Evolutionary conservation across 1,139 yeast genomes (phyloP).

Genomic region (Saccharomyces hybrid): DNA sequence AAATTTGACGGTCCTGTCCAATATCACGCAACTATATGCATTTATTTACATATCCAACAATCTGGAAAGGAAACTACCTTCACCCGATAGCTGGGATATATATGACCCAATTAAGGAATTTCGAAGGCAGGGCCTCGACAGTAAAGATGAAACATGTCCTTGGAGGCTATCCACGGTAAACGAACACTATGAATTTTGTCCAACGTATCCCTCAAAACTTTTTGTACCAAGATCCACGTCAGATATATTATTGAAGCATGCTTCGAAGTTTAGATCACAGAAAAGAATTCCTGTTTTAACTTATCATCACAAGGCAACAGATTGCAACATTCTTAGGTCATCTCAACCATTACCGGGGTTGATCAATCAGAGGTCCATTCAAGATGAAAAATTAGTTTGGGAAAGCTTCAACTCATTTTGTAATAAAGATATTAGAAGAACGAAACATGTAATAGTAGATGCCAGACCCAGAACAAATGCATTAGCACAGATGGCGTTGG

Average conservation of each 20-base stretch:
- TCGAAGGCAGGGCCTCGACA: constrained; percentile 50
- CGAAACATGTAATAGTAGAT: constrained; percentile 61
- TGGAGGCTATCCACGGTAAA: constrained; percentile 76
- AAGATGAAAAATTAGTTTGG: constrained; percentile 74
- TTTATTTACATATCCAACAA: constrained; percentile 56
- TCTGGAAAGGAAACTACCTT: constrained; percentile 39
- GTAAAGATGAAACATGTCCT: constrained; percentile 20
- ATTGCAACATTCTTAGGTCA: constrained; percentile 78
- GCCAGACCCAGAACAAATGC: constrained; percentile 92
- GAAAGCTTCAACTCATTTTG: constrained; percentile 48
- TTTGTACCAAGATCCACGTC: constrained; percentile 71
- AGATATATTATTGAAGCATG: constrained; percentile 75
- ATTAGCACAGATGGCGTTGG: constrained; percentile 92
- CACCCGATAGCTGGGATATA: constrained; percentile 58
- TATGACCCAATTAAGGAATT: constrained; percentile 63
- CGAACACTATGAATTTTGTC: constrained; percentile 56
- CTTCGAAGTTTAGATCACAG: constrained; percentile 80
- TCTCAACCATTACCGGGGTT: constrained; percentile 92
- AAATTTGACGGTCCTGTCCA: constrained; percentile 52
- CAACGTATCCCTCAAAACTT: constrained; percentile 63
- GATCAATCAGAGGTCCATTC: constrained; percentile 80
- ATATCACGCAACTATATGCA: constrained; percentile 60
- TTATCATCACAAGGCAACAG: constrained; percentile 64
- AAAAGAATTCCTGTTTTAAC: constrained; percentile 76
- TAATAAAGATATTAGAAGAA: background rate